Evolutionary conservation across 371 early-diverging fungal genomes (phyloP), one percentile per base, ranked within the genome.

Genomic region (Basidiobolus meristosporus): DNA sequence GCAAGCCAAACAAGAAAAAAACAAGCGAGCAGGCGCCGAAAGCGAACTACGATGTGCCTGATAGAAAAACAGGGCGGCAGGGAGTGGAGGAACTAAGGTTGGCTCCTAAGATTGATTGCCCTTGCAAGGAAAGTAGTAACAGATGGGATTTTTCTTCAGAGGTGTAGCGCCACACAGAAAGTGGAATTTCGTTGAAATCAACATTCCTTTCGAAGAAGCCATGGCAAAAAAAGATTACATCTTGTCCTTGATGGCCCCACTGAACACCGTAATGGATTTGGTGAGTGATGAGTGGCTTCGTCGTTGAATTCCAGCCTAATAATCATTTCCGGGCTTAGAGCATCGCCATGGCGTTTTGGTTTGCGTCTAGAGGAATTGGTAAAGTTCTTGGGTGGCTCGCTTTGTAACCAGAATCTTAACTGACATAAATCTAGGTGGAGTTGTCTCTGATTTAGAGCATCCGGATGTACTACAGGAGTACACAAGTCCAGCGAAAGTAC

Each of bases 271-370:
- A 0, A 95, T 95, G 96, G 96, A 95, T 59, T 52, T 89, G 55
- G 78, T 74, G 61, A 48, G 38, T 37, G 15, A 3, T 33, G 26
- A 20, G n/a, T n/a, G n/a, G n/a, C n/a, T n/a, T n/a, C n/a, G n/a
- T n/a, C n/a, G n/a, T n/a, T n/a, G n/a, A n/a, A n/a, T n/a, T n/a
- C n/a, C n/a, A n/a, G n/a, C n/a, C n/a, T n/a, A n/a, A n/a, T n/a
- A 23, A 29, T 17, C 11, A n/a, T 18, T 30, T 12, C n/a, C 9
- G 31, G 31, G 5, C 30, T 17, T 47, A 77, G 81, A 90, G 91
- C 46, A 92, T 95, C 42, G 92, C 86, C 0, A 74, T 89, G 68
- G 93, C 96, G 0, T 74, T 95, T 41, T 95, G 92, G 93, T 95
- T 92, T 68, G 91, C 90, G 0, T 60, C 85, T 1, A 64, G 88